Evolutionary conservation across 176 grass and related monocot genomes (phyloP).

Genomic region (Typha latifolia): DNA sequence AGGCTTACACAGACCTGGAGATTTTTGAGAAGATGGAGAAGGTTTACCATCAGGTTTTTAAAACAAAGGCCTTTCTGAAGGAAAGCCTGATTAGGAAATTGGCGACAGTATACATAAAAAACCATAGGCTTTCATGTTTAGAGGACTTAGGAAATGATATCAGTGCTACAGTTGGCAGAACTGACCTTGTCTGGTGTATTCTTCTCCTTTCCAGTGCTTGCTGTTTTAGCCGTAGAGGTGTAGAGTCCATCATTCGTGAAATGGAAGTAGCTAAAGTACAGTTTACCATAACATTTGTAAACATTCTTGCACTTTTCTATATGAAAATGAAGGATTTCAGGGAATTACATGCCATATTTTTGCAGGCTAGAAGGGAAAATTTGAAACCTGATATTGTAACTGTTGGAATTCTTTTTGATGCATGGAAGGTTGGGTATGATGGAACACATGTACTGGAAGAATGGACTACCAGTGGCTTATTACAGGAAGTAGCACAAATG

Average conservation of each 20-base stretch:
- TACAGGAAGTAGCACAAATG: constrained; percentile 5
- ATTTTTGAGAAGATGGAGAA: constrained; percentile 26
- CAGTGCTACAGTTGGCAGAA: constrained; percentile 10
- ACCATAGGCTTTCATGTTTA: constrained; percentile 14
- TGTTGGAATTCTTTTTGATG: constrained; percentile 20
- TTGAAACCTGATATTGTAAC: constrained; percentile 26
- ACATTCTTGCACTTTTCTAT: constrained; percentile 24
- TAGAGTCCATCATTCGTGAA: constrained; percentile 16
- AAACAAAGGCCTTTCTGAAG: constrained; percentile 7
- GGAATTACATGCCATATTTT: constrained; percentile 6
- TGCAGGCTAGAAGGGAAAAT: constrained; percentile 2
- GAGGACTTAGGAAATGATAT: constrained; percentile 22
- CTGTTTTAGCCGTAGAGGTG: constrained; percentile 18
- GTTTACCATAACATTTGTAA: constrained; percentile 4
- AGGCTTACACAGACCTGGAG: constrained; percentile 23
- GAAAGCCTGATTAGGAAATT: constrained; percentile 21
- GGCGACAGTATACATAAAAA: constrained; percentile 15
- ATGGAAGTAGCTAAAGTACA: constrained; percentile 17
- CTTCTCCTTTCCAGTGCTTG: constrained; percentile 22
- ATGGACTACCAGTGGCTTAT: constrained; percentile 13
- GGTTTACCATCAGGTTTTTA: constrained; percentile 1
- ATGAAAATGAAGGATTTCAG: constrained; percentile 20
- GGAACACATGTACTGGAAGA: constrained; percentile 15
- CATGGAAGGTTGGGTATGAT: constrained; percentile 25
- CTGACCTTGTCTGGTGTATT: constrained; percentile 22